Evolutionary conservation across 768 basidiomycete species (phyloP), one percentile per base, ranked within the genome.

Genomic region (Hysterangium stoloniferum): DNA sequence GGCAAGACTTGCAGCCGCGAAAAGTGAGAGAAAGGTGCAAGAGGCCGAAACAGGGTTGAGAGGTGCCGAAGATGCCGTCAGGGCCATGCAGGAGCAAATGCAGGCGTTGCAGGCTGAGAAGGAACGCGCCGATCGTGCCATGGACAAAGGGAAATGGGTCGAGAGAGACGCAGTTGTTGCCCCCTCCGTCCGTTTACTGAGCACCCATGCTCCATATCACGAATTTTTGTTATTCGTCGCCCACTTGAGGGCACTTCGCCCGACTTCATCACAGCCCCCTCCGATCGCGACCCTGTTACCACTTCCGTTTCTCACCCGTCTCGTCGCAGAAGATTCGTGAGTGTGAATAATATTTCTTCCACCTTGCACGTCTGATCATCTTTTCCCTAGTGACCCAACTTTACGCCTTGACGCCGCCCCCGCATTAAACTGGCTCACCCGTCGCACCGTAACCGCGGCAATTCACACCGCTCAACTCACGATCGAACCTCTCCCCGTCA

Each of bases 381-480:
- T 61, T 50, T 33, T 25, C 24, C 52, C 52, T 52, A 91, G 93
- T 20, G 95, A 99, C 58, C 90, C 95, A 0, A 90, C 93, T 0
- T 71, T 96, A 27, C 83, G 96, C 7, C 76, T 99, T 15, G 96
- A 98, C 61, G 70, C 88, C n/a, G 93, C 96, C 0, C 90, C 94
- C 0, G 88, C 92, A 11, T 71, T 99, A 29, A 93, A 89, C 60
- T 98, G 90, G 88, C 73, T 98, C n/a, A 85, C 86, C 13, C 78
- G 93, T 24, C 81, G 92, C 25, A 82, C 82, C 4, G 85, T 98
- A 20, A 74, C 83, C 3, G 68, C 80, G 22, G 95, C 95, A 4
- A 87, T 99, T 52, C 80, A 97, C 56, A 78, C 75, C 7, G 91
- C 91, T 0, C 86, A 93, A 61, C 76, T 99, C 25, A 79, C 77